Percentiles rank a stretch among this genome's conserved stretches.
Evolutionary conservation across 2,329 filamentous ascomycete genomes (phyloP).

Genomic region (Juglanconis juglandina): DNA sequence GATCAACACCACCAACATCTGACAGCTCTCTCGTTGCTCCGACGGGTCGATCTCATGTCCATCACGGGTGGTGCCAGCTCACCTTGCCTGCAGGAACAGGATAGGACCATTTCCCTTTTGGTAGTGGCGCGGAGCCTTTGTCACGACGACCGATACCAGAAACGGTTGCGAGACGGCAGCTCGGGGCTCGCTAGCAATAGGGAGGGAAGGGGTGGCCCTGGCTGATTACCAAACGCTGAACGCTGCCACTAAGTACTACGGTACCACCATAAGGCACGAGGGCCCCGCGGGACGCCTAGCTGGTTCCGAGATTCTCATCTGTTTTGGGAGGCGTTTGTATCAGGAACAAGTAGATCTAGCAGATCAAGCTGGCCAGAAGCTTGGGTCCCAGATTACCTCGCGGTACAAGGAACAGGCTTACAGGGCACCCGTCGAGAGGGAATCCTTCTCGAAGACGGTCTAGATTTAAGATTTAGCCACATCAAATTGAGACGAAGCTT

Average conservation of each 20-base stretch:
- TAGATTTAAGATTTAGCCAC: constrained; percentile 9
- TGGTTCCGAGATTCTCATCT: not conserved
- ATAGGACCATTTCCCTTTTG: not conserved
- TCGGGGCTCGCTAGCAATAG: not conserved
- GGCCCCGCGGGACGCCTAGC: not conserved
- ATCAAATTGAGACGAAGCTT: constrained; percentile 17
- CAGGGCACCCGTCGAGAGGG: not conserved
- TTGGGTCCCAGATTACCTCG: not conserved
- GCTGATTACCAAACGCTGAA: not conserved
- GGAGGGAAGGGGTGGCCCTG: not conserved
- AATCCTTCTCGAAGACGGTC: not conserved
- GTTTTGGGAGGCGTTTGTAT: not conserved
- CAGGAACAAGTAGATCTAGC: not conserved
- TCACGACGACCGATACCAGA: not conserved
- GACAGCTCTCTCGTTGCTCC: not conserved
- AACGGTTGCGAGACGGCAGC: not conserved
- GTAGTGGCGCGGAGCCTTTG: not conserved
- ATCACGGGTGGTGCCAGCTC: not conserved
- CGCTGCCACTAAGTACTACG: not conserved
- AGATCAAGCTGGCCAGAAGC: not conserved
- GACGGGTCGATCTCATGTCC: not conserved
- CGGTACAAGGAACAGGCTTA: not conserved
- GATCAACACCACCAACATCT: too few relatives aligned
- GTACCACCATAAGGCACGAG: not conserved
- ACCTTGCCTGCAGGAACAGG: not conserved